phyloP scores from a whole-genome alignment of 768 basidiomycete species.

The Lactarius trivialis region DNA sequence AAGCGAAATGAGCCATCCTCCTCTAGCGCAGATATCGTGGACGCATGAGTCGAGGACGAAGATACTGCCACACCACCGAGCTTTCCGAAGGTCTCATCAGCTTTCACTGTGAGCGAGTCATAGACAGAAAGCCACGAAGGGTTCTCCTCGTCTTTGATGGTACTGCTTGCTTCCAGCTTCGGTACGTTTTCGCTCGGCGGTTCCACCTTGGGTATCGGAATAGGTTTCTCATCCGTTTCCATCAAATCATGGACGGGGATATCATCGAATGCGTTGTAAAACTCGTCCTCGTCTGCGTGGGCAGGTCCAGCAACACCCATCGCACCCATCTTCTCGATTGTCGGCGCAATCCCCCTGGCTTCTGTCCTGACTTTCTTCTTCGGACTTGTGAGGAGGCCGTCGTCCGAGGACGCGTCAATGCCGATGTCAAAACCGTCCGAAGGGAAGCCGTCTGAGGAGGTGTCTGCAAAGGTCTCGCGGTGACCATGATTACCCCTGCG shows the following conservation, averaged over 20 bases:
- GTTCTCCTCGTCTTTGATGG: conserved; percentile 40
- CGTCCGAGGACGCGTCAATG: conserved; percentile 40
- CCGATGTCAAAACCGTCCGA: conserved; percentile 27
- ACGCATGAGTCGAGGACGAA: conserved; percentile 32
- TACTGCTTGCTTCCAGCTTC: conserved; percentile 24
- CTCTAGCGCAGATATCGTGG: conserved; percentile 59
- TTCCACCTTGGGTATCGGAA: conserved; percentile 30
- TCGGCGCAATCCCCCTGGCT: conserved; percentile 42
- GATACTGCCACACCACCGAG: conserved; percentile 27
- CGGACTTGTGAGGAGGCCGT: conserved; percentile 59
- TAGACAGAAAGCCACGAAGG: conserved; percentile 72
- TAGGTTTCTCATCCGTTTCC: conserved; percentile 51
- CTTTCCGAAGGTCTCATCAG: conserved; percentile 54
- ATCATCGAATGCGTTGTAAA: conserved; percentile 41
- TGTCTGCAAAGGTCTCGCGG: conserved; percentile 23
- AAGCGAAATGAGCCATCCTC: conserved; percentile 80
- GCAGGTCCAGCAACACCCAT: conserved; percentile 46
- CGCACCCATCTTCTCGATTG: conserved; percentile 50
- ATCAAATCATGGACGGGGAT: conserved; percentile 54
- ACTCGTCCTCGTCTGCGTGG: conserved; percentile 30
- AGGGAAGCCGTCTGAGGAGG: conserved; percentile 29
- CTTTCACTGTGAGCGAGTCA: conserved; percentile 57
- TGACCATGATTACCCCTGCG: conserved; percentile 15
- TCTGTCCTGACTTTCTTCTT: conserved; percentile 56
- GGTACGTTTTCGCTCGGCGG: conserved; percentile 25